phyloP scores from a whole-genome alignment of 2,329 filamentous ascomycete genomes.

The Curvularia spicifera region DNA sequence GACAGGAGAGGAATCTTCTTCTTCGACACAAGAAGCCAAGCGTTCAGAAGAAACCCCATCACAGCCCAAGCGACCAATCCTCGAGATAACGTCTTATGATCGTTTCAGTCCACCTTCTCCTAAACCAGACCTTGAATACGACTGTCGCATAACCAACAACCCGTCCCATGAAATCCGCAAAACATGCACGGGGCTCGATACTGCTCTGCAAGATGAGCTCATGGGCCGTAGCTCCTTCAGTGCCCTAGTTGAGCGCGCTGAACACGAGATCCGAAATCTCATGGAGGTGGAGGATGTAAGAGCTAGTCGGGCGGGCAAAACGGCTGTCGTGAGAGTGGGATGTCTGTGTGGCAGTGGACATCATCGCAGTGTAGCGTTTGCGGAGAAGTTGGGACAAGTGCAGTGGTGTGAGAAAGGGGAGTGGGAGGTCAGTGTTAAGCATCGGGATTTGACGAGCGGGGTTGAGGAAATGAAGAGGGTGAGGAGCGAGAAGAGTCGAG shows the following conservation, averaged over 20 bases:
- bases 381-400: constrained; percentile 16
- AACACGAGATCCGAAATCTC: constrained; percentile 8
- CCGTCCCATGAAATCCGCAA: neutral
- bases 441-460: constrained; percentile 6
- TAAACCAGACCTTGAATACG: constrained; percentile 15
- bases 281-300: constrained; percentile 14
- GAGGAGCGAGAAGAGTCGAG: neutral
- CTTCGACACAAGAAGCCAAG: neutral
- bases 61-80: constrained; percentile 3
- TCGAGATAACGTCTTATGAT: constrained; percentile 17
- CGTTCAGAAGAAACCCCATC: neutral
- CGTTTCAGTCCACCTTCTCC: constrained; percentile 13
- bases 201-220: constrained; percentile 13
- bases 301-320: constrained; percentile 3
- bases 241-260: constrained; percentile 1
- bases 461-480: constrained; percentile 5
- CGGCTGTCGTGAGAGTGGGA: constrained; percentile 7
- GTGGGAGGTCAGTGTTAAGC: constrained; percentile 13
- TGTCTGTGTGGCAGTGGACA: constrained; percentile 17
- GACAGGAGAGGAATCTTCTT: neutral
- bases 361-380: constrained; percentile 19
- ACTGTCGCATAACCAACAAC: constrained; percentile 16
- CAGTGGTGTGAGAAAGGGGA: constrained; percentile 8
- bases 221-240: constrained; percentile 12
- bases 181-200: constrained; percentile 13